These are phyloP conservation scores for Ochromonas danica DNA, from an alignment of 108 stramenopile species.

Conservation along the genomic window DNA sequence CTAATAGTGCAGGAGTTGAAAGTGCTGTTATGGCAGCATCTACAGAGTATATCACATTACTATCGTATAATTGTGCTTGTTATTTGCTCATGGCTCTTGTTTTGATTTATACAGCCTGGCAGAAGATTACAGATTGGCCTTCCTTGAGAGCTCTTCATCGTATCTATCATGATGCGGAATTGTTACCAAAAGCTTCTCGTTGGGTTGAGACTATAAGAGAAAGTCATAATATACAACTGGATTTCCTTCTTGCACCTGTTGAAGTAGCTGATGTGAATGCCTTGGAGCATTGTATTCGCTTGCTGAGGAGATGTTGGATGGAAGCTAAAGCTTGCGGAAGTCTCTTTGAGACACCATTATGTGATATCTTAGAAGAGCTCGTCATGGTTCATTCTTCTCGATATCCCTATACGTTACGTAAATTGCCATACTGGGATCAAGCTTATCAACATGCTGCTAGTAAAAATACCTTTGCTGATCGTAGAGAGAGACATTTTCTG, in stretches of 20 bases:
- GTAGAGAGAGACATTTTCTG: neutral
- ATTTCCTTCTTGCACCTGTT: neutral
- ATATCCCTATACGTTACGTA: neutral
- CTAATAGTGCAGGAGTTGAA: neutral
- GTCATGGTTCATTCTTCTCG: neutral
- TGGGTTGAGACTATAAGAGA: slow-evolving; percentile 24
- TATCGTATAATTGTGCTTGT: neutral
- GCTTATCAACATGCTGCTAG: neutral
- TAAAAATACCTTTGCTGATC: neutral
- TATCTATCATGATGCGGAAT: neutral
- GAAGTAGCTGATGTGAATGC: slow-evolving; percentile 21
- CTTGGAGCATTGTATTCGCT: neutral
- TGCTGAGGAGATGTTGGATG: slow-evolving; percentile 8
- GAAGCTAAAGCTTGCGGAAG: neutral
- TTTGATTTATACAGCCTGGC: neutral
- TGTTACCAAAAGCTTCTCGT: neutral
- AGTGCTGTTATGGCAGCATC: slow-evolving; percentile 18
- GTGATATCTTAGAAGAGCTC: slow-evolving; percentile 14
- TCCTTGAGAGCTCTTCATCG: neutral
- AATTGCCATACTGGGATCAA: neutral
- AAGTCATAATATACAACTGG: neutral
- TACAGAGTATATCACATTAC: neutral
- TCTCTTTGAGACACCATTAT: neutral
- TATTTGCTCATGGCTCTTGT: neutral
- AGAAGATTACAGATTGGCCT: neutral